Base-by-base conservation (phyloP, 768 basidiomycete species). In the Lentinula raphanica region DNA sequence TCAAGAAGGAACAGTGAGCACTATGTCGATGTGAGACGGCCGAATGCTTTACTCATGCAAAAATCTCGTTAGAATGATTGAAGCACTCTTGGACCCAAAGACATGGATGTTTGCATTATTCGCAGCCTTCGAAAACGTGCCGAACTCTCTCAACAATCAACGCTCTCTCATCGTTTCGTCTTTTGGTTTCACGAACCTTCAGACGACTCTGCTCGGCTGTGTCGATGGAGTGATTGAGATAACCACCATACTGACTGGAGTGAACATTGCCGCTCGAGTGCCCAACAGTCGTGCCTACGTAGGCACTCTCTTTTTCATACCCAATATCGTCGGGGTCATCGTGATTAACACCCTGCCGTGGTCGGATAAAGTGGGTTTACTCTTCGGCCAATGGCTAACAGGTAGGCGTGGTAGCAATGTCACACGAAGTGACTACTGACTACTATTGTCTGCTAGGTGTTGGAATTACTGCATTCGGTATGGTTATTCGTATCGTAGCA, bases 51-150 rank as follows among this genome's bases (percentile, higher is more conserved):
- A 49, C 13, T 35, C 32, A 35, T 35, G 8, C 32, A n/a, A n/a
- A n/a, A n/a, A n/a, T n/a, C 32, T 35, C 32, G 9, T 35, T 7
- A 7, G 86, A 68, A 78, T 90, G 76, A 78, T 82, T 23, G 88
- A 90, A 66, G 84, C 87, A 0, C 70, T 90, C 3, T 60, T 66
- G 0, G 88, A 90, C 63, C 81, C 84, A 0, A 90, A 90, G 69
- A 87, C 86, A 0, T 90, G 87, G 87, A 74, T 88, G 23, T 90
- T 90, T 63, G 86, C 87, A 0, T 73, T 88, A 40, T 88, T 88
- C 68, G 74, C 81, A 3, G 81, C 78, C 0, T 68, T 88, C 28
- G 72, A 79, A 63, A 86, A 86, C 58, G 65, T 90, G 17, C 85
- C 87, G 1, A 87, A 85, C 66, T 87, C 85, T 12, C 69, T 82